Evolutionary conservation across 2,329 filamentous ascomycete genomes (phyloP).

Genomic region (Hymenoscyphus repandus): DNA sequence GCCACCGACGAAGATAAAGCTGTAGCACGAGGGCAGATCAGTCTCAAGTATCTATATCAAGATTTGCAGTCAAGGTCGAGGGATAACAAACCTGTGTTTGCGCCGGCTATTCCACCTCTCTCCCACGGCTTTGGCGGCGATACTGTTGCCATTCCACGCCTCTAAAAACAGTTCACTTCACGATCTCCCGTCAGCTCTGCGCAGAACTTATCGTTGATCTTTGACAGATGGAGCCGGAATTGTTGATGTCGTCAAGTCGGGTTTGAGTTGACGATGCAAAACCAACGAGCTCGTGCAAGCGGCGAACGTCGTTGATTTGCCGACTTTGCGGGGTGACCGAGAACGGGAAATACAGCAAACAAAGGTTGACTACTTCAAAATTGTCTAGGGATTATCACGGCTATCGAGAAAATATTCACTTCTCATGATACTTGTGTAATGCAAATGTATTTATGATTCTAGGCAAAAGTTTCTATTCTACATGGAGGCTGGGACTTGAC

Average conservation of each 20-base stretch:
- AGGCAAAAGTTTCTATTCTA: not conserved
- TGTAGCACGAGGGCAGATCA: conserved; percentile 18
- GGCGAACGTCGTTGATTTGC: not conserved
- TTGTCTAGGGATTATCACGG: not conserved
- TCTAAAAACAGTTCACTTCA: conserved; percentile 5
- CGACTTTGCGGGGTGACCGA: not conserved
- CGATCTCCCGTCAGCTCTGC: conserved; percentile 3
- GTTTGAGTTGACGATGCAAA: not conserved
- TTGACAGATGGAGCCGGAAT: not conserved
- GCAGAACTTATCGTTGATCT: conserved; percentile 15
- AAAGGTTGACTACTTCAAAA: not conserved
- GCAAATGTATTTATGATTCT: not conserved
- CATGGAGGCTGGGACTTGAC: not conserved
- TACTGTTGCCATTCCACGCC: conserved; percentile 42
- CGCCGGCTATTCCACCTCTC: conserved; percentile 45
- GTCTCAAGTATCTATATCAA: conserved; percentile 10
- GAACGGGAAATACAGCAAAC: not conserved
- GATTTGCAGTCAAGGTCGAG: conserved; percentile 2
- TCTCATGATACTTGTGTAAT: not conserved
- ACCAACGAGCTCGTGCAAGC: not conserved
- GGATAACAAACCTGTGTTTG: conserved; percentile 27
- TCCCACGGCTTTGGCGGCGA: conserved; percentile 99
- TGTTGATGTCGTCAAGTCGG: conserved; percentile 1
- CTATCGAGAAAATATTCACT: not conserved
- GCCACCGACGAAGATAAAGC: conserved; percentile 34